A percentile compares a stretch with the other conserved stretches of the same genome.
Evolutionary conservation across 2,329 filamentous ascomycete species (phyloP).

Genomic region (Pseudogymnoascus sp.): DNA sequence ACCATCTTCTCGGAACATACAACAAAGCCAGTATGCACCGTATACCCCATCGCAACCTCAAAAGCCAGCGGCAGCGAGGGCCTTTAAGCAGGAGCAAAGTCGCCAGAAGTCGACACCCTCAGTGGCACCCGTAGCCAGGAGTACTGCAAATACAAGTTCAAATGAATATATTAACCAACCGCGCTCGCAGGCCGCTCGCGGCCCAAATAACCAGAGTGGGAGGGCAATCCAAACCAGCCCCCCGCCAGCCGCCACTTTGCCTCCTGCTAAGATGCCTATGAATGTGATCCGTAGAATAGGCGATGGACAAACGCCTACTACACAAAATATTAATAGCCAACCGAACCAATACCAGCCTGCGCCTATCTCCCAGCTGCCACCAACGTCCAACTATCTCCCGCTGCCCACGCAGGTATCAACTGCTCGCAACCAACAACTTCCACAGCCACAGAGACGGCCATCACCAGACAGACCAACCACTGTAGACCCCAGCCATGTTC

Average conservation of each 20-base stretch:
- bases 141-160: neutral
- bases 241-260: neutral
- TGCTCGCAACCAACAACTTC: neutral
- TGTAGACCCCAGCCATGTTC: constrained; percentile 13
- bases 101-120: neutral
- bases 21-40: neutral
- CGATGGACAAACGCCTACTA: neutral
- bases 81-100: neutral
- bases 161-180: constrained; percentile 1
- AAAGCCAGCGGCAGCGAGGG: neutral
- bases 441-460: neutral
- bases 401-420: constrained; percentile 1
- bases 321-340: neutral
- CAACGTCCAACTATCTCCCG: neutral
- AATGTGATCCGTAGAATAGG: neutral
- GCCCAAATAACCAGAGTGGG: neutral
- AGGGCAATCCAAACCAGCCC: neutral
- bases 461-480: constrained; percentile 1
- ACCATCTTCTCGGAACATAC: neutral
- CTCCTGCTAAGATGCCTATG: neutral
- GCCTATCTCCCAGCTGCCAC: neutral
- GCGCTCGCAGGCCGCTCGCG: neutral
- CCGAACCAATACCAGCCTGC: neutral
- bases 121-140: neutral
- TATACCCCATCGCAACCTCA: neutral